A percentile compares a stretch with the other conserved stretches of the same genome.
phyloP scores from a whole-genome alignment of 805 yeast genomes.

The Candida tallmaniae region DNA sequence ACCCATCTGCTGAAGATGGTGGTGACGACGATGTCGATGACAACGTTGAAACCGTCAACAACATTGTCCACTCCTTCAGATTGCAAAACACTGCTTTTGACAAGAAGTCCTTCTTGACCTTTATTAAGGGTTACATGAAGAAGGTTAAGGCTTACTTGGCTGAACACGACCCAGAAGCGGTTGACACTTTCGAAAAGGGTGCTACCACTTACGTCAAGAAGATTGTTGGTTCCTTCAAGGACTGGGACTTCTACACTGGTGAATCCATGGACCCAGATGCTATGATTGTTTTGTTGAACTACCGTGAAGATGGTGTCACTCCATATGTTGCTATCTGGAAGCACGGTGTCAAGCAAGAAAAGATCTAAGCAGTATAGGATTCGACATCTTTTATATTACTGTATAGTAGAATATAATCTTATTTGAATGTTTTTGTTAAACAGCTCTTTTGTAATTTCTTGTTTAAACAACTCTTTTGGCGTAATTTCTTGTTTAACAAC shows the following conservation, averaged over 20 bases:
- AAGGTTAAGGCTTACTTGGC: constrained; percentile 84
- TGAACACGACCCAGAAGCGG: constrained; percentile 83
- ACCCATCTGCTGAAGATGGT: constrained; percentile 98
- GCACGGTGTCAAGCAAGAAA: constrained; percentile 89
- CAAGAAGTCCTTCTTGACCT: constrained; percentile 95
- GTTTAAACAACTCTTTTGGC: too few relatives aligned
- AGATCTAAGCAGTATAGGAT: constrained; percentile 62
- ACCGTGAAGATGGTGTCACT: constrained; percentile 99
- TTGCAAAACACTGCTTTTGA: constrained; percentile 93
- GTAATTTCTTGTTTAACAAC: too few relatives aligned
- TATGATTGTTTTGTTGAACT: constrained; percentile 96
- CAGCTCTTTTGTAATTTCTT: too few relatives aligned
- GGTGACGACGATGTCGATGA: constrained; percentile 76
- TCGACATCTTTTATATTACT: too few relatives aligned
- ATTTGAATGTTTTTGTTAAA: too few relatives aligned
- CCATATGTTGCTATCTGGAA: constrained; percentile 98
- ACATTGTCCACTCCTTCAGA: constrained; percentile 98
- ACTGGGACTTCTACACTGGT: constrained; percentile 99
- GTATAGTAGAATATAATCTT: too few relatives aligned
- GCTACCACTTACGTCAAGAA: constrained; percentile 95
- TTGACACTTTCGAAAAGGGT: constrained; percentile 93
- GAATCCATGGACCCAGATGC: constrained; percentile 99
- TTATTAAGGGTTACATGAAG: constrained; percentile 99
- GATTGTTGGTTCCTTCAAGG: constrained; percentile 91
- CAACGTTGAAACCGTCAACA: constrained; percentile 89